A percentile compares a stretch with the other conserved stretches of the same genome.
These are phyloP conservation scores for Tetrahymena malaccensis DNA, from an alignment of 73 alveolate genomes.

Conservation along the genomic window DNA sequence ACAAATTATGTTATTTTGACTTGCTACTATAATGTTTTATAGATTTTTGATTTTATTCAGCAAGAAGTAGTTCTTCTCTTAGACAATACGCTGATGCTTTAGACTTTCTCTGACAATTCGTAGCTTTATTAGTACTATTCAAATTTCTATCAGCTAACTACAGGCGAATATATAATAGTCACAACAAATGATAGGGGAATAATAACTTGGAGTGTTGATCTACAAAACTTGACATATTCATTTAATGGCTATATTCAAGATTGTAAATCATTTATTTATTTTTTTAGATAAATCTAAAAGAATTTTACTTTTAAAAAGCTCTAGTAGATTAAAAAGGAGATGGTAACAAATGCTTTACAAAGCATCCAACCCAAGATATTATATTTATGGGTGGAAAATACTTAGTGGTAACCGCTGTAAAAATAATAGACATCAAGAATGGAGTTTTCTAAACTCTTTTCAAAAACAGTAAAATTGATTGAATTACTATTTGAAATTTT, in stretches of 20 bases:
- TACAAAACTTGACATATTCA: background rate
- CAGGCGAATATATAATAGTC: background rate
- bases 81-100: background rate
- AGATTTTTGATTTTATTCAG: background rate
- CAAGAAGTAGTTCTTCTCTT: background rate
- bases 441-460: background rate
- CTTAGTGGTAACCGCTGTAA: background rate
- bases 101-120: background rate
- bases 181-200: background rate
- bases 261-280: background rate
- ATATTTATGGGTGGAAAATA: background rate
- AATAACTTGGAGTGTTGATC: background rate
- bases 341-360: background rate
- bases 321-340: background rate
- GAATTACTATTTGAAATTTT: no score
- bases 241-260: background rate
- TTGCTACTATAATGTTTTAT: no score
- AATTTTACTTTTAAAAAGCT: background rate
- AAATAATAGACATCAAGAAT: background rate
- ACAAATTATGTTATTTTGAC: no score
- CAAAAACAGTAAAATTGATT: no score
- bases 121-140: background rate
- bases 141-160: background rate
- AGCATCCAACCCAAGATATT: background rate
- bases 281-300: no score